Conservation (phyloP, 495 filamentous ascomycete genomes). For the Thermothielavioides terrestris region DNA sequence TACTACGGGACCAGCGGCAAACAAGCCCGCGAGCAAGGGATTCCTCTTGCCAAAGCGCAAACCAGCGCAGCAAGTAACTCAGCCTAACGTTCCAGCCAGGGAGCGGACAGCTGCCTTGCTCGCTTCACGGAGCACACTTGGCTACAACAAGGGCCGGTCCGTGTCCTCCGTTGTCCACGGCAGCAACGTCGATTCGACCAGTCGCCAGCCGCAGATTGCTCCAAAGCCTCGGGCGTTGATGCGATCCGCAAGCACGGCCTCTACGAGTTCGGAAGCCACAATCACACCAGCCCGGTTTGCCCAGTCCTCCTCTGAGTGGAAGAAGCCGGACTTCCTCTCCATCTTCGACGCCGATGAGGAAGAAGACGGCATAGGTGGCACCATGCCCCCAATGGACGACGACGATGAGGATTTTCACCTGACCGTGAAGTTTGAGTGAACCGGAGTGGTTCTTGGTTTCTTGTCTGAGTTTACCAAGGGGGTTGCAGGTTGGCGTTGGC, state of each 20-base stretch:
- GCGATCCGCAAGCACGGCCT: slow-evolving; percentile 33
- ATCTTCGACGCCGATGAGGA: slow-evolving; percentile 37
- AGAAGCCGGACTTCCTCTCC: slow-evolving; percentile 34
- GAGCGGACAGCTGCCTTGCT: slow-evolving; percentile 50
- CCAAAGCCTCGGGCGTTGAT: slow-evolving; percentile 17
- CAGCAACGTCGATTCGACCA: slow-evolving; percentile 3
- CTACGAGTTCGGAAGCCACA: slow-evolving; percentile 38
- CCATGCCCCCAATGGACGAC: slow-evolving; percentile 15
- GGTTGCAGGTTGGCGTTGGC: not conserved
- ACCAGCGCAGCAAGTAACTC: slow-evolving; percentile 32
- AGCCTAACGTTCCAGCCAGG: slow-evolving; percentile 32
- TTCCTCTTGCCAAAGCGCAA: slow-evolving; percentile 35
- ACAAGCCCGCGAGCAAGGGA: slow-evolving; percentile 22
- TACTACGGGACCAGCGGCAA: slow-evolving; percentile 23
- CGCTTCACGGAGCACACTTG: slow-evolving; percentile 69
- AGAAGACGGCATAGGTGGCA: slow-evolving; percentile 20
- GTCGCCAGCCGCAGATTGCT: slow-evolving; percentile 5
- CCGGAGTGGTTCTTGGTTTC: too few species aligned
- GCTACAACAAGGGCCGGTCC: slow-evolving; percentile 67
- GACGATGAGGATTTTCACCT: slow-evolving; percentile 36
- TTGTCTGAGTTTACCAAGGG: too few species aligned
- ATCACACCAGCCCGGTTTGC: slow-evolving; percentile 43
- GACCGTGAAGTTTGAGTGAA: slow-evolving; percentile 28
- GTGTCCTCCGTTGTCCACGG: slow-evolving; percentile 41
- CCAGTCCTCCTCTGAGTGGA: slow-evolving; percentile 22